Base-by-base conservation (phyloP, 2,329 filamentous ascomycete genomes). In the Mycogone perniciosa region DNA sequence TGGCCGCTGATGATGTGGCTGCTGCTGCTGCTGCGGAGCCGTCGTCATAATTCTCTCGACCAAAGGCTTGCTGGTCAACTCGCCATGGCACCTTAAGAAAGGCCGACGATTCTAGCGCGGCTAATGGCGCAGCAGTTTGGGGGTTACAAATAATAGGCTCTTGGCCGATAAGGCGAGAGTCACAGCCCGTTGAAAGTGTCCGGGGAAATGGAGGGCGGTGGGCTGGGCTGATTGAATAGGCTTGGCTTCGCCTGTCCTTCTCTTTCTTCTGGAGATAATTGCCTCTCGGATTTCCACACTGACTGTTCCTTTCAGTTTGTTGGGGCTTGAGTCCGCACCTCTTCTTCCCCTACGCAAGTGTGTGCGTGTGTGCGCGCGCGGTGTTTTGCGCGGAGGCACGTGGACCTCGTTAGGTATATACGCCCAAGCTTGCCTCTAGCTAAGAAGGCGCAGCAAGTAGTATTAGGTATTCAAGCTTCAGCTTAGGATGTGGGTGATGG, bases 31-130 rank as follows among this genome's bases (percentile, higher is more conserved):
- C 37, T 44, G 45, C 44, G 50, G 50, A 43, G 39, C 46, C 41
- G 50, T 50, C 43, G 43, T 51, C 51, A 53, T 53, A 43, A 40
- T 53, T 53, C 44, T 43, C 42, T 43, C 46, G 51, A 50, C 51
- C 47, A 43, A 46, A 40, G 37, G 31, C 41, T 13, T 44, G 42
- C 39, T 44, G 33, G 39, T 51, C 43, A 53, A 46, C 48, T 50
- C 51, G 50, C 51, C 51, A 53, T 53, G 47, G 51, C 51, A 53
- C 44, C 37, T 49, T 44, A 31, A 48, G 43, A 30, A 39, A 53
- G 40, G 47, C 51, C 20, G 30, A 31, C 26, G 43, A 13, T 20
- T 20, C 20, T 20, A 20, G 20, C 9, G 35, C 11, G 35, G 35
- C 11, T n/a, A 39, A 39, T 11, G 39, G 43, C 26, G 45, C n/a